phyloP scores from a whole-genome alignment of 2,329 filamentous ascomycete species.

The Clonostachys sp. region DNA sequence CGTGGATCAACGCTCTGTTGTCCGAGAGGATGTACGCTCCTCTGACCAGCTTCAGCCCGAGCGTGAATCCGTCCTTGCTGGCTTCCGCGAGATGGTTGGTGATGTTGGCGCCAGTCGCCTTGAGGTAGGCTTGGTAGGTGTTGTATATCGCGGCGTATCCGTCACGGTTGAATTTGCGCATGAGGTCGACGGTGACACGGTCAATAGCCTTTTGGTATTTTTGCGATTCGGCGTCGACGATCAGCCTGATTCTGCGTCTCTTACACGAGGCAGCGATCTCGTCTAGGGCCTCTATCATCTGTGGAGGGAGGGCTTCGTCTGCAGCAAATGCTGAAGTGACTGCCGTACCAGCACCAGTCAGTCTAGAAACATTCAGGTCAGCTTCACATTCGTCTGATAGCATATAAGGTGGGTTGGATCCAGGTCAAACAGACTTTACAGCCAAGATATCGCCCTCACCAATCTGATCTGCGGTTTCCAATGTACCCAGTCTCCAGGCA shows the following conservation, averaged over 20 bases:
- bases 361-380: constrained; percentile 11
- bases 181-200: constrained; percentile 22
- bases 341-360: constrained; percentile 33
- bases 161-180: constrained; percentile 29
- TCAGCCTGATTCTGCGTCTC: constrained; percentile 30
- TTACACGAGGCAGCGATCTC: constrained; percentile 32
- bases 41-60: constrained; percentile 52
- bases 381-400: background rate
- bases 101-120: constrained; percentile 34
- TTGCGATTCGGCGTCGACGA: constrained; percentile 41
- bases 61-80: constrained; percentile 37
- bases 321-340: constrained; percentile 30
- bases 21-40: constrained; percentile 51
- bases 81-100: constrained; percentile 39
- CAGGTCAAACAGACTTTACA: constrained; percentile 23
- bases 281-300: constrained; percentile 33
- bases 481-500: constrained; percentile 22
- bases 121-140: constrained; percentile 55
- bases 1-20: constrained; percentile 41
- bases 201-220: constrained; percentile 34
- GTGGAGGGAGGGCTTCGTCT: constrained; percentile 24
- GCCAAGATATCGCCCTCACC: constrained; percentile 26
- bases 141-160: constrained; percentile 32
- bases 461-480: constrained; percentile 22
- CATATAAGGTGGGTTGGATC: background rate